Evolutionary conservation across 257 asterid species (phyloP).

Genomic region (Lycium barbarum): DNA sequence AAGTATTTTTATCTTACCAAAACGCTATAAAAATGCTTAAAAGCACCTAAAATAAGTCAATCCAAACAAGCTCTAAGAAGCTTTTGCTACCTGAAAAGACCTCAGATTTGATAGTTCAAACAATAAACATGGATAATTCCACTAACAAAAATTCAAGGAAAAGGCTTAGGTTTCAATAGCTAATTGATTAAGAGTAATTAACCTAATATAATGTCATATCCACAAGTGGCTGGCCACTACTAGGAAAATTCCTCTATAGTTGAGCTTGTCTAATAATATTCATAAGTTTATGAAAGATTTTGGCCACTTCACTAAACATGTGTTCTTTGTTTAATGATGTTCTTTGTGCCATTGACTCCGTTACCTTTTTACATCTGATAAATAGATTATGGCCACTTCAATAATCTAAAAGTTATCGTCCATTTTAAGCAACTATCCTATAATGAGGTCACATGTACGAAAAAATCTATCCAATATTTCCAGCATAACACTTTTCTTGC

Average conservation of each 20-base stretch:
- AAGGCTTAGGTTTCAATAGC: background rate
- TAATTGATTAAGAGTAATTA: background rate
- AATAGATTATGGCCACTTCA: no score
- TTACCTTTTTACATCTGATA: background rate
- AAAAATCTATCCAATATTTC: background rate
- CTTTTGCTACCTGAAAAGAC: background rate
- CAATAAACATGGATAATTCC: conserved; percentile 24
- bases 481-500: background rate
- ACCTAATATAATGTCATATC: background rate
- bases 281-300: conserved; percentile 1
- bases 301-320: background rate
- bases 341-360: background rate
- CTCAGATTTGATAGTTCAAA: background rate
- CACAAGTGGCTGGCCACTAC: background rate
- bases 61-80: no score
- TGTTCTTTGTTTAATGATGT: background rate
- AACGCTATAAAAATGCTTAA: no score
- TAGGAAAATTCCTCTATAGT: background rate
- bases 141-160: background rate
- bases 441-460: background rate
- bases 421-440: background rate
- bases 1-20: no score
- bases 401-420: conserved; percentile 15
- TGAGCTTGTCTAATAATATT: background rate
- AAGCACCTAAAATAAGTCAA: no score